Evolutionary conservation across 345 rosid species (phyloP), one percentile per base, ranked within the genome.

Genomic region (Melaleuca quinquenervia): DNA sequence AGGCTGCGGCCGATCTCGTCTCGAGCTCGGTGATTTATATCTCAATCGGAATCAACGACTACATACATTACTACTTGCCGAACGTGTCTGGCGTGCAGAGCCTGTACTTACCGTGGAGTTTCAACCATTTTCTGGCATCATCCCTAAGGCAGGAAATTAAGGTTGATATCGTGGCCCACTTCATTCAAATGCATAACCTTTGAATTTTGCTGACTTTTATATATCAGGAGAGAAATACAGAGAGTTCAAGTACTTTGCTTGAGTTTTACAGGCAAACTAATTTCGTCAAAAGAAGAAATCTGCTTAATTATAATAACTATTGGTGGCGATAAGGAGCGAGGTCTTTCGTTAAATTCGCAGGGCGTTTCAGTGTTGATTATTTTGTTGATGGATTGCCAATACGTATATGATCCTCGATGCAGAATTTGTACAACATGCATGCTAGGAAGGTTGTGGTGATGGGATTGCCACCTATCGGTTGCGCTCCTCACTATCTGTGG

Each of bases 401-500:
- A 41, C 74, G 83, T 85, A 41, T 86, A 8, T 54, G 24, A 36
- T 48, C 32, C 74, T n/a, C 27, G 52, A 52, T 62, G 85, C 93
- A 95, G 99, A 94, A 95, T 83, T 89, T 96, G 93, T 91, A 97
- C 89, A 89, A 87, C 84, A 87, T 91, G 88, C 90, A 89, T 85
- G 96, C 89, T 58, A 91, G 96, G 93, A 95, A 87, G 86, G 84
- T 95, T 83, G 96, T 97, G 80, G 91, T 97, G 58, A 95, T 97
- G 98, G 98, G 98, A 74, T 84, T 97, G 85, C 91, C 98, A 18
- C 98, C 98, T 1, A 97, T 97, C 6, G 97, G 98, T 26, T 97
- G 98, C 58, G 98, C 98, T 80, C 99, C 98, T 12, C 93, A 95
- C 90, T 96, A 94, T 89, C 86, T 96, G 90, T 95, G 94, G 94